These are phyloP conservation scores for Globisporangium canariense DNA, from an alignment of 352 stramenopile genomes.

Conservation along the genomic window DNA sequence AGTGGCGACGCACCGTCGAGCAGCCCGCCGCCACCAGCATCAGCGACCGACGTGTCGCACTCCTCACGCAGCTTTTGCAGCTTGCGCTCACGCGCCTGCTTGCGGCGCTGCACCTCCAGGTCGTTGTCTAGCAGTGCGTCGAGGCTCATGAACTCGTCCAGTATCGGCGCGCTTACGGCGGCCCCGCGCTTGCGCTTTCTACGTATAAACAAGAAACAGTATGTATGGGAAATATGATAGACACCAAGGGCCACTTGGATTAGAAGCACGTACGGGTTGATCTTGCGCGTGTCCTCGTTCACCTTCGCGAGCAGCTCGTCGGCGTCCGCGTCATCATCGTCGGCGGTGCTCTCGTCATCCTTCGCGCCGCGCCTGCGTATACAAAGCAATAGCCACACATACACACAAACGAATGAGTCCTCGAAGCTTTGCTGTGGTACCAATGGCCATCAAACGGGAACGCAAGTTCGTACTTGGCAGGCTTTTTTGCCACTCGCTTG, in stretches of 20 bases:
- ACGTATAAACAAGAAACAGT: not conserved
- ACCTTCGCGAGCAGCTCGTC: constrained; percentile 45
- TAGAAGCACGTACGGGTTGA: constrained; percentile 19
- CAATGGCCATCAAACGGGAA: too few species aligned
- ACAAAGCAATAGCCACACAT: too few species aligned
- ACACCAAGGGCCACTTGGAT: not conserved
- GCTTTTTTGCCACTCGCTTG: constrained; percentile 5
- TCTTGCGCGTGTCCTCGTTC: constrained; percentile 37
- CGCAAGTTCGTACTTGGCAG: not conserved
- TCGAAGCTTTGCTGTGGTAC: not conserved
- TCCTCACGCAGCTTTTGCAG: constrained; percentile 59
- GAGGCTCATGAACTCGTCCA: constrained; percentile 68
- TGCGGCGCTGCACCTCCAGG: constrained; percentile 52
- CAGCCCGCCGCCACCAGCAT: constrained; percentile 5
- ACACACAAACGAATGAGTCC: not conserved
- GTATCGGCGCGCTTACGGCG: constrained; percentile 27
- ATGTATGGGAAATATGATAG: not conserved
- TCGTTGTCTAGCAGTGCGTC: constrained; percentile 73
- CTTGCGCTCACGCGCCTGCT: constrained; percentile 48
- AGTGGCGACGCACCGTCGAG: constrained; percentile 32
- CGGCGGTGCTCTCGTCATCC: constrained; percentile 5
- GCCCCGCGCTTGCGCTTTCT: constrained; percentile 30
- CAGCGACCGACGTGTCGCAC: constrained; percentile 22
- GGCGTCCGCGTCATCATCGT: constrained; percentile 27
- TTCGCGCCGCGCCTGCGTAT: constrained; percentile 1